A percentile compares a stretch with the other conserved stretches of the same genome.
Conservation (phyloP, 2,329 filamentous ascomycete species). For the Thielaviopsis cerberus region DNA sequence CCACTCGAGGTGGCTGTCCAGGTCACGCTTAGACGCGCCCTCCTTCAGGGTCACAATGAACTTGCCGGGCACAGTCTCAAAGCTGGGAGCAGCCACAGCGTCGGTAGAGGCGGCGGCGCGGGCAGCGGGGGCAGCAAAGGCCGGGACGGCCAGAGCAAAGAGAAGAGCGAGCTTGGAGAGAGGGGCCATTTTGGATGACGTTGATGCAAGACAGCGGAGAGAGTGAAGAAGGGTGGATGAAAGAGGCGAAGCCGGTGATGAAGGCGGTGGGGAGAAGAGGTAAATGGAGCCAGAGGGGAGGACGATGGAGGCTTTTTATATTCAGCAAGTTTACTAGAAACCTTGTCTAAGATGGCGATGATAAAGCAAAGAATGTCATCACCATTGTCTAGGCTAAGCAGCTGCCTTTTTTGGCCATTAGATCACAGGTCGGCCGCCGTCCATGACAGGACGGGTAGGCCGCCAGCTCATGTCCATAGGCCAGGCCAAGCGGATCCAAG, state of each 20-base stretch:
- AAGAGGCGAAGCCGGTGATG: not conserved
- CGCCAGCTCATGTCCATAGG: too few species aligned
- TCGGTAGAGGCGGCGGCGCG: not conserved
- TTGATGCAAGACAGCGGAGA: not conserved
- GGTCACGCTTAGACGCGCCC: conserved; percentile 16
- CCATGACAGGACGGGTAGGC: too few species aligned
- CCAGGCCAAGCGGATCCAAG: too few species aligned
- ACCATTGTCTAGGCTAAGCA: not conserved
- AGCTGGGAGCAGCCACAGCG: not conserved
- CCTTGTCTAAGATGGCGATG: not conserved
- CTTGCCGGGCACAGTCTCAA: conserved; percentile 17
- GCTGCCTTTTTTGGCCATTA: not conserved
- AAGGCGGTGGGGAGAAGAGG: not conserved
- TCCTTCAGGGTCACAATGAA: conserved; percentile 29
- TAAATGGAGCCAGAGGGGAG: not conserved
- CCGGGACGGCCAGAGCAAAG: conserved; percentile 2
- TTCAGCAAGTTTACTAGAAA: too few species aligned
- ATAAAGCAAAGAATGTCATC: not conserved
- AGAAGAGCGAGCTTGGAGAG: conserved; percentile 4
- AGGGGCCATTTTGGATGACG: conserved; percentile 3
- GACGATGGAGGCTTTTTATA: not conserved
- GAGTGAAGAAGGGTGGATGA: not conserved
- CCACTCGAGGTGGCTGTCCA: conserved; percentile 20
- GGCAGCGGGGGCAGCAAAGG: conserved; percentile 5
- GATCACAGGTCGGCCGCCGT: not conserved